These are phyloP conservation scores for Pyrenula massariospora DNA, from an alignment of 495 filamentous ascomycete species.

Conservation along the genomic window DNA sequence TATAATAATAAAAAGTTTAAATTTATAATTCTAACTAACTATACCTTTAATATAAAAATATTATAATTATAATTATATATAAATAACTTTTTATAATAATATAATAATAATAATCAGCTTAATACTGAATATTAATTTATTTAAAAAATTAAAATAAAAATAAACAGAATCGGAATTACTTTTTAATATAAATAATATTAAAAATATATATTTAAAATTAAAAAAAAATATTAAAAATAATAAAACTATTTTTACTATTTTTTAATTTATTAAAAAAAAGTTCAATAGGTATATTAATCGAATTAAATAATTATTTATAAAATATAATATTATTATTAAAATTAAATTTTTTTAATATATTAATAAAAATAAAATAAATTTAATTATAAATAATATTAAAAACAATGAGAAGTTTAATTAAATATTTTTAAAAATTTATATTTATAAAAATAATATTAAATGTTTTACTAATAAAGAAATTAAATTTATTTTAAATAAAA, in stretches of 20 bases:
- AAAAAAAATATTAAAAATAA: neutral
- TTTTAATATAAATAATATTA: neutral
- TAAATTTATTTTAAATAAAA: neutral
- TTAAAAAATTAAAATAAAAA: neutral
- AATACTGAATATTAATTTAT: neutral
- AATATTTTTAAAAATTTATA: neutral
- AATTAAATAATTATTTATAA: too few species aligned
- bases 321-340: neutral
- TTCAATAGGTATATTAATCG: too few species aligned
- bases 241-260: neutral
- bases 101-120: neutral
- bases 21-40: neutral
- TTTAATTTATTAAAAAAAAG: too few species aligned
- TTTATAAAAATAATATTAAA: neutral
- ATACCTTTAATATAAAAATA: neutral
- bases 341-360: neutral
- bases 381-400: slow-evolving; percentile 2
- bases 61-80: neutral
- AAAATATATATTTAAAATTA: neutral
- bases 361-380: neutral
- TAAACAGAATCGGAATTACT: neutral
- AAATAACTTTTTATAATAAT: neutral
- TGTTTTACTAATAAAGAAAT: neutral
- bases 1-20: too few species aligned
- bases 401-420: neutral